Evolutionary conservation across 257 asterid species (phyloP).

Genomic region (Ophiorrhiza pumila): DNA sequence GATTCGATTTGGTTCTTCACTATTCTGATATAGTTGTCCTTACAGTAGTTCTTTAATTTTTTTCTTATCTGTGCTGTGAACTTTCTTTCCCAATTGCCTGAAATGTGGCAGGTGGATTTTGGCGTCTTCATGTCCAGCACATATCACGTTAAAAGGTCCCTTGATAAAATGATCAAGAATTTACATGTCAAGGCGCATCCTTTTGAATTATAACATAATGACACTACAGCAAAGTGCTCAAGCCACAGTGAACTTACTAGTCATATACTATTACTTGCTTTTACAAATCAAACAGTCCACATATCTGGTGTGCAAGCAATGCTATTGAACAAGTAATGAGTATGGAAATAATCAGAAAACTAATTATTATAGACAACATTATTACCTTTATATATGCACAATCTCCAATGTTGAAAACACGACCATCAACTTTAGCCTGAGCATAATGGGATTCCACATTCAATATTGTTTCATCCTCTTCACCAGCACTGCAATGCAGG

Average conservation of each 20-base stretch:
- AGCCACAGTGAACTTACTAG: background rate
- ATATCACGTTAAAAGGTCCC: background rate
- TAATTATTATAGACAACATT: slow-evolving; percentile 8
- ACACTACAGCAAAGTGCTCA: background rate
- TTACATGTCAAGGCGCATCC: background rate
- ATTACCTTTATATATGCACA: slow-evolving; percentile 71
- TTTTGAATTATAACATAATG: background rate
- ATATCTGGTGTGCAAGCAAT: background rate
- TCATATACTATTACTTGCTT: background rate
- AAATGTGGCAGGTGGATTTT: background rate
- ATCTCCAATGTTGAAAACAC: slow-evolving; percentile 60
- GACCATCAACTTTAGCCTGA: slow-evolving; percentile 60
- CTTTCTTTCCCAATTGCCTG: background rate
- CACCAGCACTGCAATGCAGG: slow-evolving; percentile 49
- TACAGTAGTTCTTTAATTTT: background rate
- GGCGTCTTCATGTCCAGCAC: background rate
- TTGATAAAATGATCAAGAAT: background rate
- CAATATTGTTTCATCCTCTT: slow-evolving; percentile 78
- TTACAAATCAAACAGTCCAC: background rate
- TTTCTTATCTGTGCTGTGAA: background rate
- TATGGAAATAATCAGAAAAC: background rate
- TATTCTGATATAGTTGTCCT: background rate
- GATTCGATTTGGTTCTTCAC: too few relatives aligned
- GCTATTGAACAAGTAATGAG: background rate
- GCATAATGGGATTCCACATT: slow-evolving; percentile 78